Conservation (phyloP, 2,329 filamentous ascomycete species). For the Plenodomus tracheiphilus region DNA sequence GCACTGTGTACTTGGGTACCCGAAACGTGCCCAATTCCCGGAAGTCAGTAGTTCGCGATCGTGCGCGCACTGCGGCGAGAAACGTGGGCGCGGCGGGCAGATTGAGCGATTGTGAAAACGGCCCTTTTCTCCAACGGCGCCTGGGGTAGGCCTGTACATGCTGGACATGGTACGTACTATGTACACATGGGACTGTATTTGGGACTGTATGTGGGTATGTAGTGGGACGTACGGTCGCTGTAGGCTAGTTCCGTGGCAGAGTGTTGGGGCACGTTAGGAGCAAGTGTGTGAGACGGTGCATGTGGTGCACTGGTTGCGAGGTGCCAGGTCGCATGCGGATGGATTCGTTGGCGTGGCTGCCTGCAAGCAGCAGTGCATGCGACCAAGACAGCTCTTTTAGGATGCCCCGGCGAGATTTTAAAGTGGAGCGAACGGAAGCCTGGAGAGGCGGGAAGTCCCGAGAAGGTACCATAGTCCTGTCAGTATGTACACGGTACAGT, state of each 20-base stretch:
- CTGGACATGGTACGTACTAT: no score
- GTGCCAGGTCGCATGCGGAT: neutral
- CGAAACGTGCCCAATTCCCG: neutral
- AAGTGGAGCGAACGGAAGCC: conserved; percentile 2
- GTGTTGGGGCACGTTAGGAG: no score
- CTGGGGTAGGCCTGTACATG: neutral
- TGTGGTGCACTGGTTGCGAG: neutral
- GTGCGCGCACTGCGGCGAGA: neutral
- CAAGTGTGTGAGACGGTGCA: no score
- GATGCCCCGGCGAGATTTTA: neutral
- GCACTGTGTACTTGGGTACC: no score
- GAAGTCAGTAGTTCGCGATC: neutral
- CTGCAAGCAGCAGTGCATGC: neutral
- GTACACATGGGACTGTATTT: no score
- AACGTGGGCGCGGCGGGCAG: no score
- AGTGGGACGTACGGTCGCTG: no score
- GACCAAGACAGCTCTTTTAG: no score
- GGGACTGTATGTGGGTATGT: no score
- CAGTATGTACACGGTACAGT: no score
- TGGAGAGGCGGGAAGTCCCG: conserved; percentile 2
- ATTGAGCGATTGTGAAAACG: neutral
- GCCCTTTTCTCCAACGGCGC: neutral
- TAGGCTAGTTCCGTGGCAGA: no score
- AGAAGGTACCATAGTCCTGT: no score
- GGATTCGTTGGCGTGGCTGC: neutral